Base-by-base conservation (phyloP, 2,329 filamentous ascomycete species). In the Diaporthe caulivora region DNA sequence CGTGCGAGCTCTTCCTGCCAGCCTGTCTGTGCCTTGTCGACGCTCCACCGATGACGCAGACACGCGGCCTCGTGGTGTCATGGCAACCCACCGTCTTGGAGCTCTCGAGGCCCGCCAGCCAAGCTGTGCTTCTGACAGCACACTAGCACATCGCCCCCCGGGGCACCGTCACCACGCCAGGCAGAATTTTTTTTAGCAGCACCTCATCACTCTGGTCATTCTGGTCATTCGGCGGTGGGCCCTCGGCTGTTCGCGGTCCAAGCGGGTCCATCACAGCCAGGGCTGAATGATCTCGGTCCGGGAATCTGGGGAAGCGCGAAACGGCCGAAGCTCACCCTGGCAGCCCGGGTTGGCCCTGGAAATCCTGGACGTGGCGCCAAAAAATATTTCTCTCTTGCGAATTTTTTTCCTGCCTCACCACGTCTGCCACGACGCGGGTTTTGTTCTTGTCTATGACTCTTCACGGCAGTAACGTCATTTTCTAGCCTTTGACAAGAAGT, bases 291-390 rank as follows among this genome's bases (percentile, higher is more conserved):
- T 55, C 54, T 64, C 53, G 51, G 67, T 47, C 69, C 47, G 71
- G 42, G 44, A 74, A 72, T 72, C 72, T 54, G 72, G 72, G 72
- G 72, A 72, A 74, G 44, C 26, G 60, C 57, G 44, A 71, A 65
- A 37, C 49, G 54, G n/a, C 67, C 57, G 47, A 49, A 37, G 42
- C 44, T 29, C 42, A 21, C 29, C 44, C 72, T 24, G 68, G 67
- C 42, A 21, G n/a, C 44, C 72, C 24, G 68, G 68, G 58, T 71
- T 58, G 49, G 67, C 58, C 58, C 40, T 58, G 57, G 21, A 15
- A 21, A 24, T 40, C 24, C 40, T 29, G 51, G 18, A 26, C 17
- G 60, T 74, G 58, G 64, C 58, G 51, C 53, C 42, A 37, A 37
- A 49, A 65, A 60, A 31, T 55, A 5, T 62, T 58, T n/a, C 21